Evolutionary conservation across 2,329 filamentous ascomycete species (phyloP), one percentile per base, ranked within the genome.

Genomic region (Bipolaris cookei): DNA sequence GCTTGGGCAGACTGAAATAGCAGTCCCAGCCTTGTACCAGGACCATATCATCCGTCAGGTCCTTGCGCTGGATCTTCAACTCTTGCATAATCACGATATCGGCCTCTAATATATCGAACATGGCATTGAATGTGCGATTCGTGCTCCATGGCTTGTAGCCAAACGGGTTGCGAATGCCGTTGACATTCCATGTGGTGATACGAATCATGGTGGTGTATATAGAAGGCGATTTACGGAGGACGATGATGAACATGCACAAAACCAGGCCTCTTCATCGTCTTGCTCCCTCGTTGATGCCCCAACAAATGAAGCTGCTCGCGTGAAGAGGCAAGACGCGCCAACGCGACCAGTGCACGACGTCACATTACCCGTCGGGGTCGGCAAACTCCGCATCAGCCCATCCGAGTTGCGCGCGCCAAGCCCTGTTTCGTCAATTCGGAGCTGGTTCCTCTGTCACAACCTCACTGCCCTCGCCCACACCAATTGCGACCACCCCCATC

Each of bases 31-130:
- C 95, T 0, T 91, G 88, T 0, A 98, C 87, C 32, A 98, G 81
- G 8, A 98, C 93, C 92, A 98, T 98, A 67, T 98, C 95, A 82
- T 98, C 95, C 38, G 83, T 84, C 1, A 99, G 81, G 66, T 97
- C 93, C 73, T 97, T 97, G 55, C 90, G 85, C 73, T 98, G 95
- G 38, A 98, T 97, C 78, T 98, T 99, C 41, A 92, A 88, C 77
- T 98, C 95, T 76, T 99, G 95, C 81, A 98, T 92, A 56, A 97
- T 84, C 16, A 98, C 87, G 62, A 99, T 95, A 75, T 99, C 95
- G 51, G 93, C 88, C 74, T 95, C 90, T 6, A 99, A 84, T 41
- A 90, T 90, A 65, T 97, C 91, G 77, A 99, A 98, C 95, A 98
- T 98, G 64, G 89, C 84, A 43, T 75, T 72, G 69, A 81, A 83